These are phyloP conservation scores for Xylariaceae sp. DNA, from an alignment of 2,329 filamentous ascomycete genomes.

Conservation along the genomic window DNA sequence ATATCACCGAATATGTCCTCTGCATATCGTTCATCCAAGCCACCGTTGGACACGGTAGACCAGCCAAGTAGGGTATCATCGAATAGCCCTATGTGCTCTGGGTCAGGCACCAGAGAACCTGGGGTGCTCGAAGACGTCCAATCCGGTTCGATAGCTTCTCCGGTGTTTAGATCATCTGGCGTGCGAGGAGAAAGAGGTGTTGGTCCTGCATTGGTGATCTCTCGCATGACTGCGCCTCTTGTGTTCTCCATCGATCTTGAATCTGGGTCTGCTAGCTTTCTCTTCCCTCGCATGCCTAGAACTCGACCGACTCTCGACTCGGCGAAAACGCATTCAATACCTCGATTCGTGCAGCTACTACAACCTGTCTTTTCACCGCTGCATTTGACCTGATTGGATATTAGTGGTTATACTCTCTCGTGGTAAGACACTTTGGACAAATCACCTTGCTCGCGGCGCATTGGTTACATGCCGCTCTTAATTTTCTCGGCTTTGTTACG, in stretches of 20 bases:
- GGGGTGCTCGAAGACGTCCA: neutral
- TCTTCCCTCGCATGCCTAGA: constrained; percentile 1
- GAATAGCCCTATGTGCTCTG: constrained; percentile 2
- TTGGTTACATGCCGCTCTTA: constrained; percentile 8
- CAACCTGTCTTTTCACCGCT: constrained; percentile 5
- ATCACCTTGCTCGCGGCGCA: constrained; percentile 2
- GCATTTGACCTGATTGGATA: constrained; percentile 4
- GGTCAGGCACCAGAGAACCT: neutral
- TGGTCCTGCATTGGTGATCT: neutral
- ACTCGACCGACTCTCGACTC: constrained; percentile 5
- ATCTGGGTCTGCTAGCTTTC: neutral
- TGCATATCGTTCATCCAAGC: neutral
- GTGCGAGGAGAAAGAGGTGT: neutral
- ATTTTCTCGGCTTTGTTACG: constrained; percentile 1
- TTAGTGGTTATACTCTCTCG: neutral
- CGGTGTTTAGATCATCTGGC: neutral
- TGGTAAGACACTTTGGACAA: neutral
- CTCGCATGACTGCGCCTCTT: neutral
- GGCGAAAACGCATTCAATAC: constrained; percentile 4
- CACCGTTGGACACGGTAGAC: neutral
- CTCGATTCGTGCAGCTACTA: constrained; percentile 4
- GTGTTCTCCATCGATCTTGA: neutral
- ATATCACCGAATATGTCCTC: neutral
- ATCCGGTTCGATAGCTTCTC: neutral
- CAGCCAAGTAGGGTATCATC: constrained; percentile 4